Evolutionary conservation across 2,329 filamentous ascomycete genomes (phyloP), one percentile per base, ranked within the genome.

Genomic region (Cytospora piceae): DNA sequence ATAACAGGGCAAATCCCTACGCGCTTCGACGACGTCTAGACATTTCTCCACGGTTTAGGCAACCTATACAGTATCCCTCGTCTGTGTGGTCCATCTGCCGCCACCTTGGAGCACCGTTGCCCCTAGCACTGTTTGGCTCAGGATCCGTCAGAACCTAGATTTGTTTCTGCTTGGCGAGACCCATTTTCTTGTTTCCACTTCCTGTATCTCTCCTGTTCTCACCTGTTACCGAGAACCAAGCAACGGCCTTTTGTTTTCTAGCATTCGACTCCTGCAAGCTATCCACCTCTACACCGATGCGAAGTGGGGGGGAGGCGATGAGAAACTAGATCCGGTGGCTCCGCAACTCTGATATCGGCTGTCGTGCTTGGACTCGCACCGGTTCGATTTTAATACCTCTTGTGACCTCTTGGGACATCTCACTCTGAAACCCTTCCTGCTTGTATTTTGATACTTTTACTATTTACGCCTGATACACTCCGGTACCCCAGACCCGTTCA

Each of bases 251-350:
- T 24, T 24, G 22, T 14, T 49, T 49, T 8, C 46, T 49, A 49
- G 11, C 22, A 22, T 24, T 49, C 46, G 46, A 49, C 51, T 55
- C 24, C 11, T 61, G 24, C 17, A 24, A n/a, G 32, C 11, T 54
- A n/a, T 31, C 49, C 58, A 42, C 51, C 15, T 37, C 39, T 51
- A 46, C 39, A 54, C 60, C 60, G 60, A 51, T 51, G 27, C 34
- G 29, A 20, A 51, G 60, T 63, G 60, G 60, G 60, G 60, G 60
- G 53, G 56, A 57, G 60, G 53, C 37, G 37, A 32, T 57, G 60
- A 63, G 60, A 63, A 63, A 57, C 52, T 63, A 57, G 60, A 53
- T 54, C 60, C 53, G 60, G 60, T 27, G 52, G 60, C 60, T 54
- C 60, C 60, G 60, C 60, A 49, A 49, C 46, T 49, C 46, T 49